Conservation (phyloP, 768 basidiomycete genomes). For the Tulasnella sp. region DNA sequence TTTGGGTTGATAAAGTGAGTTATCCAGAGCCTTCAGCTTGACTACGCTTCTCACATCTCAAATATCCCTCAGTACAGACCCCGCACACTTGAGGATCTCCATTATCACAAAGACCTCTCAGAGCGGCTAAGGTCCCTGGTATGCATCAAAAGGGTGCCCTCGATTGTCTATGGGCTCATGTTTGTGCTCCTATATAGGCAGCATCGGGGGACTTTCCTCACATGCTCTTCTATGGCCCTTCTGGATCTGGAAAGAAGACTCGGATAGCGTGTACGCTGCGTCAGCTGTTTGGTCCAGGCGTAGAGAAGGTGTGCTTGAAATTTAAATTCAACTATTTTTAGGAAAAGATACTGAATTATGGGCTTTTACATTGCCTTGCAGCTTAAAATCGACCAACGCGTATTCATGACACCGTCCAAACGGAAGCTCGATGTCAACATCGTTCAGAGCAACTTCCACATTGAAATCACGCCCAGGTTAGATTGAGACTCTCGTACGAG, state of each 20-base stretch:
- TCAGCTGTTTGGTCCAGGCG: constrained; percentile 82
- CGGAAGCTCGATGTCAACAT: constrained; percentile 93
- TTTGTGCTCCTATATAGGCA: constrained; percentile 38
- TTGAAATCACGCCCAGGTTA: constrained; percentile 94
- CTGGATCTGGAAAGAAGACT: constrained; percentile 97
- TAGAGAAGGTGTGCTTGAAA: constrained; percentile 61
- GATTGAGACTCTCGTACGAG: constrained; percentile 18
- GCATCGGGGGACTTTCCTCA: constrained; percentile 92
- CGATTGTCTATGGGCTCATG: background rate
- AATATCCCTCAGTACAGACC: constrained; percentile 59
- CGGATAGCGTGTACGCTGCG: constrained; percentile 80
- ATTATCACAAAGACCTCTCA: constrained; percentile 79
- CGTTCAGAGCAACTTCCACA: constrained; percentile 95
- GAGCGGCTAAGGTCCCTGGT: constrained; percentile 70
- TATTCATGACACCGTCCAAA: constrained; percentile 88
- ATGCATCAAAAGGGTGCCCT: constrained; percentile 14
- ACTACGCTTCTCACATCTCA: background rate
- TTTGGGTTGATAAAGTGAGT: constrained; percentile 45
- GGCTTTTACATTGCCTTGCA: constrained; percentile 25
- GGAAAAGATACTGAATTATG: no score
- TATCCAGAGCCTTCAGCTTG: background rate
- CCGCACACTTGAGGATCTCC: constrained; percentile 66
- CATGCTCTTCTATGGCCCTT: constrained; percentile 94
- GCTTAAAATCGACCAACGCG: constrained; percentile 96
- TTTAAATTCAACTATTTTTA: no score